A percentile compares a stretch with the other conserved stretches of the same genome.
These are phyloP conservation scores for Mycotypha africana DNA, from an alignment of 371 early-diverging fungal species.

Conservation along the genomic window DNA sequence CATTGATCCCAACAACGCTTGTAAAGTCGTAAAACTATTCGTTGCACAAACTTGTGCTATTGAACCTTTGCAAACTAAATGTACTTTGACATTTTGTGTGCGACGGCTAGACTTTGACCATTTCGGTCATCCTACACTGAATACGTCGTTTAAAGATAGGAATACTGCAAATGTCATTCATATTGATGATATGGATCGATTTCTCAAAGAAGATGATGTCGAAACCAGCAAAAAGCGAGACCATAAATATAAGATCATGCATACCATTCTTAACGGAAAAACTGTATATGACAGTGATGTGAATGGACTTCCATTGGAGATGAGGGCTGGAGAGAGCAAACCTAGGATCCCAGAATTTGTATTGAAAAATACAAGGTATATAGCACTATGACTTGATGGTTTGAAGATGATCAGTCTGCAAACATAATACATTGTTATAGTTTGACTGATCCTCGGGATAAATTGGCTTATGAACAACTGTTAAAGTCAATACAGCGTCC, in stretches of 20 bases:
- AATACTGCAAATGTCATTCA: no score
- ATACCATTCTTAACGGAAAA: background rate
- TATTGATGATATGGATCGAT: constrained; percentile 12
- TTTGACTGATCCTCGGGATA: constrained; percentile 11
- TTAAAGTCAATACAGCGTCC: background rate
- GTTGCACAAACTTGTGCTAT: no score
- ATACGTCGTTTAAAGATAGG: no score
- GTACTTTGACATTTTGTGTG: background rate
- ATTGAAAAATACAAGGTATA: constrained; percentile 7
- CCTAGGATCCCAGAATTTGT: constrained; percentile 22
- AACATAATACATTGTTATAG: background rate
- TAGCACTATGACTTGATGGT: no score
- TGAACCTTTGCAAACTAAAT: background rate
- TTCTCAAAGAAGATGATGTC: constrained; percentile 8
- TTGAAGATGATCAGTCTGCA: no score
- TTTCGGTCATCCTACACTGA: no score
- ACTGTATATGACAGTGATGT: background rate
- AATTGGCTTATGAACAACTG: constrained; percentile 1
- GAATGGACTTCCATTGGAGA: constrained; percentile 14
- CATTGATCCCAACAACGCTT: background rate
- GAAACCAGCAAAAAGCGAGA: no score
- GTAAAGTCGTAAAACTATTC: background rate
- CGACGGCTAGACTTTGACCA: no score
- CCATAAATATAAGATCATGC: background rate
- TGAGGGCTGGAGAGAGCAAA: constrained; percentile 15